phyloP scores from a whole-genome alignment of 306 rosid genomes.

The Casuarina cunninghamiana region DNA sequence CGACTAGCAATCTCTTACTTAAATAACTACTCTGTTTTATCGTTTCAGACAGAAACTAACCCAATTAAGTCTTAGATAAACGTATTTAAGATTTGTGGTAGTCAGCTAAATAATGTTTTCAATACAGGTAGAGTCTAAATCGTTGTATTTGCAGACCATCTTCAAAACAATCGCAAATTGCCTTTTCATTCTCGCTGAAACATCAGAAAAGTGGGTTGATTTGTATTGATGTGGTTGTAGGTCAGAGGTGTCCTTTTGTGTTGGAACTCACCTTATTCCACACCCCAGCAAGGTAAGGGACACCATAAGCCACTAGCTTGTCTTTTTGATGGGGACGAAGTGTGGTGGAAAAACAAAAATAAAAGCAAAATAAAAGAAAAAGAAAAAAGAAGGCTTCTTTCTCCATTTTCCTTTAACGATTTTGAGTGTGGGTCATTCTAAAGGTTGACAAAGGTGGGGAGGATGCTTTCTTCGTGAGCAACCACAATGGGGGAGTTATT shows the following conservation, averaged over 20 bases:
- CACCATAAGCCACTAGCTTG: neutral
- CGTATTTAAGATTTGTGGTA: neutral
- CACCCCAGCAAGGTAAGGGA: slow-evolving; percentile 82
- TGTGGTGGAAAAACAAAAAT: neutral
- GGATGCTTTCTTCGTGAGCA: slow-evolving; percentile 84
- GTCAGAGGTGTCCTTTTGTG: slow-evolving; percentile 64
- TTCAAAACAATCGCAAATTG: neutral
- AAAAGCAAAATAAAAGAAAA: too few relatives aligned
- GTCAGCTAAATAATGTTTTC: neutral
- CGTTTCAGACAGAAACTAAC: neutral
- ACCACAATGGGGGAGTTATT: slow-evolving; percentile 74
- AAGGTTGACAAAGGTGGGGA: slow-evolving; percentile 91
- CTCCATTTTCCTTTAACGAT: neutral
- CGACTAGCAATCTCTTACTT: neutral
- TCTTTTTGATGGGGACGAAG: neutral
- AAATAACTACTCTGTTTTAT: neutral
- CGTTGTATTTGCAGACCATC: neutral
- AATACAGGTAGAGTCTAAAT: neutral
- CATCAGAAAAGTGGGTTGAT: slow-evolving; percentile 9
- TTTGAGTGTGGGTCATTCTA: slow-evolving; percentile 31
- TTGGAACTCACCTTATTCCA: slow-evolving; percentile 83
- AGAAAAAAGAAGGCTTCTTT: neutral
- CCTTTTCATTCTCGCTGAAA: neutral
- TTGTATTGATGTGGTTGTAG: slow-evolving; percentile 38
- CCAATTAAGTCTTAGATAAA: neutral